Conservation (phyloP, 345 rosid species). For the Camelina sativa region DNA sequence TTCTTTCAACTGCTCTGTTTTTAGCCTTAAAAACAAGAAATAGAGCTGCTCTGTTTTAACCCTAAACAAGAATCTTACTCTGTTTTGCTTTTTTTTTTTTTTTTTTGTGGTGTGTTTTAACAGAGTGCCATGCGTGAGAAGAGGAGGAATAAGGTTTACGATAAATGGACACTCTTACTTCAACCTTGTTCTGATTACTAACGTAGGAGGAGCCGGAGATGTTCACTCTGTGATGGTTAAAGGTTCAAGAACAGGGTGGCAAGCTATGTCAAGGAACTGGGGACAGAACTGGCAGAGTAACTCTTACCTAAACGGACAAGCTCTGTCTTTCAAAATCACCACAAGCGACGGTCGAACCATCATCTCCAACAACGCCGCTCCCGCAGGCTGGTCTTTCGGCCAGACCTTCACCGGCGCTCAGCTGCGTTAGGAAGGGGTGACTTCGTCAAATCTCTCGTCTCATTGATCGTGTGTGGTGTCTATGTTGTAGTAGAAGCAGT, state of each 20-base stretch:
- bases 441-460: neutral
- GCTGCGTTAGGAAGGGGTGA: constrained; percentile 43
- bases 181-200: constrained; percentile 72
- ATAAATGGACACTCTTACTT: constrained; percentile 85
- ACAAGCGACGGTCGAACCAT: constrained; percentile 68
- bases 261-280: constrained; percentile 82
- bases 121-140: constrained; percentile 73
- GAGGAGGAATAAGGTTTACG: constrained; percentile 77
- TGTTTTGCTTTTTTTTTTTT: neutral
- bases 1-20: neutral
- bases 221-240: constrained; percentile 63
- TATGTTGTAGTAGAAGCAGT: constrained; percentile 6
- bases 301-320: constrained; percentile 67
- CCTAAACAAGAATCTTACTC: neutral
- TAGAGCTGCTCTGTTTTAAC: constrained; percentile 14
- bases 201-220: constrained; percentile 87
- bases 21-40: neutral
- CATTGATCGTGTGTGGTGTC: constrained; percentile 6
- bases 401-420: constrained; percentile 72
- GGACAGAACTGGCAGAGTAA: constrained; percentile 90
- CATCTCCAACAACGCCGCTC: constrained; percentile 66
- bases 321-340: constrained; percentile 77
- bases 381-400: constrained; percentile 78
- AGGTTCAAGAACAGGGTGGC: constrained; percentile 80
- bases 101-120: neutral